A percentile compares a stretch with the other conserved stretches of the same genome.
Conservation (phyloP, 208 protist species). For the Histomonas meleagridis region DNA sequence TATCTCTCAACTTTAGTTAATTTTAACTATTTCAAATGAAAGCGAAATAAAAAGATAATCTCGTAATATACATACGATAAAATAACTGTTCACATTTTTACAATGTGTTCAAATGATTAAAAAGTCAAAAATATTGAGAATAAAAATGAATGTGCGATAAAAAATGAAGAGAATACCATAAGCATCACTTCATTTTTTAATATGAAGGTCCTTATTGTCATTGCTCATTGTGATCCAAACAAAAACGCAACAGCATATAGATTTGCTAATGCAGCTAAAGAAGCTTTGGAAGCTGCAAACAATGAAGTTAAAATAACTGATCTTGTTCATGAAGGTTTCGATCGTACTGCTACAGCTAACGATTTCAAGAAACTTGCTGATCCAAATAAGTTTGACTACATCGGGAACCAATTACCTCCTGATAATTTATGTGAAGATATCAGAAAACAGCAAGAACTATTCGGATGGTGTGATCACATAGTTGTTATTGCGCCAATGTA, state of each 20-base stretch:
- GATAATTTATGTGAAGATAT: neutral
- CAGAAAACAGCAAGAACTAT: neutral
- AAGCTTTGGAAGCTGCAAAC: neutral
- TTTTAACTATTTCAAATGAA: no score
- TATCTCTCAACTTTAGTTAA: no score
- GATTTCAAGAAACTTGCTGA: neutral
- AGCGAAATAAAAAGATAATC: no score
- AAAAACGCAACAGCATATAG: neutral
- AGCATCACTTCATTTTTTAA: neutral
- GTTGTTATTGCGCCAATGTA: neutral
- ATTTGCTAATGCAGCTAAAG: neutral
- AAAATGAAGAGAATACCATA: no score
- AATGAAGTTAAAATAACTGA: neutral
- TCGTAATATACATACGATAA: no score
- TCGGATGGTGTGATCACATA: neutral
- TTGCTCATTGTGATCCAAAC: neutral
- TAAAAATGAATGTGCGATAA: no score
- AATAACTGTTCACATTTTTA: no score
- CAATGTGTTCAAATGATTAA: no score
- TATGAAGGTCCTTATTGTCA: neutral
- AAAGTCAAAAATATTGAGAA: no score
- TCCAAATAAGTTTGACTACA: no score
- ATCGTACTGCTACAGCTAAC: neutral
- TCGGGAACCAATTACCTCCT: no score
- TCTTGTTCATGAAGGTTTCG: neutral